Evolutionary conservation across 2,329 filamentous ascomycete species (phyloP).

Genomic region (Trichoderma lentiforme): DNA sequence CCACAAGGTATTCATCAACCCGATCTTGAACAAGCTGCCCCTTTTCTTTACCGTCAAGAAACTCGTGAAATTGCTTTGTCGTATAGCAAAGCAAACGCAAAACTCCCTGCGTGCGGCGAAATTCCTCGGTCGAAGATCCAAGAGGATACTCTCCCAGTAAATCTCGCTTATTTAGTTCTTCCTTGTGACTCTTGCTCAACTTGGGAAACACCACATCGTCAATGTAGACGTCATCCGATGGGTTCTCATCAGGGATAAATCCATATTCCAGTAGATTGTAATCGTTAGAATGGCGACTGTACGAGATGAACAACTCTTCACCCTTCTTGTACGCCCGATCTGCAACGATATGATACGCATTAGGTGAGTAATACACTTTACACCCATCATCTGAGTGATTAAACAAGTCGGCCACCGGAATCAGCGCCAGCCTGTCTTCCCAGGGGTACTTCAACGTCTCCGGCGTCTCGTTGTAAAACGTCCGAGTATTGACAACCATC

Average conservation of each 20-base stretch:
- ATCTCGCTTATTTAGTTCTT: conserved; percentile 41
- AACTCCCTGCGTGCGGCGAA: conserved; percentile 54
- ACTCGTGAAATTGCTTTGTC: conserved; percentile 38
- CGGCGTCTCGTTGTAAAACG: conserved; percentile 7
- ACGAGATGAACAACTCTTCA: conserved; percentile 66
- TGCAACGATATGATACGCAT: background rate
- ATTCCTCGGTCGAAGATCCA: conserved; percentile 42
- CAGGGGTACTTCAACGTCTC: conserved; percentile 17
- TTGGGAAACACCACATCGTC: conserved; percentile 46
- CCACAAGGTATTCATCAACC: background rate
- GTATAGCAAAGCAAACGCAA: conserved; percentile 38
- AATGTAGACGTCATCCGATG: conserved; percentile 48
- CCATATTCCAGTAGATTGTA: conserved; percentile 68
- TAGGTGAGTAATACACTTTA: background rate
- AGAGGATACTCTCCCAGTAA: conserved; percentile 52
- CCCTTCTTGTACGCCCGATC: conserved; percentile 35
- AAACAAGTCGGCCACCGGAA: conserved; percentile 17
- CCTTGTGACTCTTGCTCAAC: conserved; percentile 36
- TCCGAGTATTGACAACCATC: conserved; percentile 12
- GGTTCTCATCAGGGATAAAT: conserved; percentile 47
- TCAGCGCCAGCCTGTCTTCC: conserved; percentile 15
- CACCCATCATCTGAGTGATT: conserved; percentile 11
- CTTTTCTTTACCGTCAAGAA: conserved; percentile 37
- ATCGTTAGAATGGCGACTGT: conserved; percentile 69
- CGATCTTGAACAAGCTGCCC: background rate